Evolutionary conservation across 2,329 filamentous ascomycete species (phyloP).

Genomic region (Exophiala dermatitidis): DNA sequence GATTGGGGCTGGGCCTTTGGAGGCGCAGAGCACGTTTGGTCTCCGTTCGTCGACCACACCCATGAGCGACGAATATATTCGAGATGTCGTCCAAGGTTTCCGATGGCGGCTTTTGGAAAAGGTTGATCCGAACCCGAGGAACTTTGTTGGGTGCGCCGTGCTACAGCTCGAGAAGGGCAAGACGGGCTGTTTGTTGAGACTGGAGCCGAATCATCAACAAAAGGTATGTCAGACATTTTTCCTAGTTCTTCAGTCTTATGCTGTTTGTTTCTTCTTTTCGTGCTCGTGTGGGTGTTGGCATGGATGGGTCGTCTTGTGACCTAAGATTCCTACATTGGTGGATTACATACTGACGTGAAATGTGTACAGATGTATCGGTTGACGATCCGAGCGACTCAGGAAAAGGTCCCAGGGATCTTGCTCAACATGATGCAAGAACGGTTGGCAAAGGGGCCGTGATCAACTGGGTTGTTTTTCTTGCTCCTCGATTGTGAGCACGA

Average conservation of each 20-base stretch:
- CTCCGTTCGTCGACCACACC: slow-evolving; percentile 48
- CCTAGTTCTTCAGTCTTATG: neutral
- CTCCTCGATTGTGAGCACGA: no score
- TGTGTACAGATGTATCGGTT: slow-evolving; percentile 76
- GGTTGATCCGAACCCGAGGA: slow-evolving; percentile 88
- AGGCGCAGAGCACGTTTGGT: slow-evolving; percentile 78
- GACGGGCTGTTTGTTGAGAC: slow-evolving; percentile 82
- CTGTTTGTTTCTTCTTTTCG: neutral
- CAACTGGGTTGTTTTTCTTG: no score
- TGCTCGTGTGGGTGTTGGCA: neutral
- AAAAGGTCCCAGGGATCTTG: slow-evolving; percentile 71
- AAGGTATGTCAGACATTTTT: slow-evolving; percentile 56
- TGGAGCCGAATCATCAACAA: slow-evolving; percentile 89
- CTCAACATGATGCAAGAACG: slow-evolving; percentile 83
- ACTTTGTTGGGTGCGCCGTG: slow-evolving; percentile 84
- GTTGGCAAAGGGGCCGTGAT: slow-evolving; percentile 49
- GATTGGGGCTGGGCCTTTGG: slow-evolving; percentile 79
- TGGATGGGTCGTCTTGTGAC: neutral
- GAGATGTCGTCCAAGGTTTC: slow-evolving; percentile 66
- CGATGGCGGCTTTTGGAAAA: slow-evolving; percentile 77
- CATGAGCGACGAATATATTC: slow-evolving; percentile 64
- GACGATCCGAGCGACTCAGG: slow-evolving; percentile 89
- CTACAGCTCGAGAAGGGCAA: slow-evolving; percentile 72
- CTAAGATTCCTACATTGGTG: no score
- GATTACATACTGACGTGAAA: no score